Evolutionary conservation across 1,139 yeast genomes (phyloP), one percentile per base, ranked within the genome.

Genomic region (Zhuliangozyma blackwelliae): DNA sequence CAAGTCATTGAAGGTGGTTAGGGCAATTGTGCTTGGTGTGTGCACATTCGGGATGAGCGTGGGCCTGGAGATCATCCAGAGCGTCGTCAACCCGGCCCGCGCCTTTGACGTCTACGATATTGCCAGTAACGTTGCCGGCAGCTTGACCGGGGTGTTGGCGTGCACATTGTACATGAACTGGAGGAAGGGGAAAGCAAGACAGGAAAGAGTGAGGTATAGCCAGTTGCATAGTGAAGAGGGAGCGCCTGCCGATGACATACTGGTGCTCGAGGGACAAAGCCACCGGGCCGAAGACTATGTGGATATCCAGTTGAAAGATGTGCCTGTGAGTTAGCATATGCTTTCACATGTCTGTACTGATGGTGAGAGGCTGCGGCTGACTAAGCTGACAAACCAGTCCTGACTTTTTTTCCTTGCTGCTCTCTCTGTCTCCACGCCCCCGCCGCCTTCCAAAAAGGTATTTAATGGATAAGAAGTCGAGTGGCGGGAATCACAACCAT

Each of bases 11-110:
- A 63, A 68, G 40, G 53, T 64, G 9, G 54, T 74, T 39, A 56
- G 65, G 27, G 59, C 61, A 33, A 41, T 72, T 31, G 74, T 84
- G 2, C 49, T 72, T 12, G 39, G 62, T 1, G 61, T 64, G 13
- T 74, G 81, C 48, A 65, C 78, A 5, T 37, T 63, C 2, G 56
- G 65, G 1, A 79, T 71, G 3, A 64, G 79, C 23, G 55, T 77
- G 11, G 63, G 67, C 6, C 79, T 79, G 59, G 86, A 79, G 52
- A 54, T 76, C 31, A 50, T 67, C 5, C 84, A 77, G 45, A 49
- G 52, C 23, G 13, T 67, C 3, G 51, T 77, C 8, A 70, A 70
- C 40, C 75, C 82, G 0, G 44, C 47, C 1, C 50, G 85, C 40
- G 56, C 58, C 1, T 78, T 77, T 53, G 85, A 79, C 47, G 38